Evolutionary conservation across 805 yeast species (phyloP).

Genomic region (Yarrowia alimentaria): DNA sequence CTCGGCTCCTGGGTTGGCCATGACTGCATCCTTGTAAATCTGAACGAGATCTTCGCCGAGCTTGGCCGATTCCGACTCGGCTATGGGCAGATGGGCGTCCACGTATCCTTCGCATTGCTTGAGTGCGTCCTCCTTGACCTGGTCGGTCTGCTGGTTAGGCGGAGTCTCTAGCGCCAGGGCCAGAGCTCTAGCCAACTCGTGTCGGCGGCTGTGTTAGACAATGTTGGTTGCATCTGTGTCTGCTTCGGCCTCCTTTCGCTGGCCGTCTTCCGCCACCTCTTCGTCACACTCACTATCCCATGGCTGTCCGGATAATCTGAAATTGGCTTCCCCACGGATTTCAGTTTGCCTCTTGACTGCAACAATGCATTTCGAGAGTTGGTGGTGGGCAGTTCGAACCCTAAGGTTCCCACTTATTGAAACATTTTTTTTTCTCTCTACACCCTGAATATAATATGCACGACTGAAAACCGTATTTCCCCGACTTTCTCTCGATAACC

Average conservation of each 20-base stretch:
- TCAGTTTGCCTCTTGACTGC: neutral
- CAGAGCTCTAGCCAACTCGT: constrained; percentile 20
- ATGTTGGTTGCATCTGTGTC: no score
- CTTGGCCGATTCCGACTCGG: constrained; percentile 33
- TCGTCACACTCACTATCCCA: constrained; percentile 18
- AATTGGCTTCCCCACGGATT: constrained; percentile 24
- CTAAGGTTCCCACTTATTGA: no score
- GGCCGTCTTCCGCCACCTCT: neutral
- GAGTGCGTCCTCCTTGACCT: neutral
- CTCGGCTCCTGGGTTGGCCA: constrained; percentile 31
- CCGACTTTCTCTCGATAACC: neutral
- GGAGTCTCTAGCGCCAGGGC: constrained; percentile 25
- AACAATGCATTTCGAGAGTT: no score
- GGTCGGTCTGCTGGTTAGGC: constrained; percentile 15
- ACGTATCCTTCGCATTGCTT: constrained; percentile 11
- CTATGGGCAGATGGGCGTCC: constrained; percentile 17
- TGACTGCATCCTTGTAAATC: constrained; percentile 33
- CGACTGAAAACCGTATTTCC: no score
- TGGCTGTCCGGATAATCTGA: neutral
- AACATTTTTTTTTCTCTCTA: no score
- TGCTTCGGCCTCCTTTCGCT: neutral
- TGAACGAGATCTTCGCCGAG: constrained; percentile 41
- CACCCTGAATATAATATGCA: no score
- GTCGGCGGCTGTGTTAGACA: constrained; percentile 17
- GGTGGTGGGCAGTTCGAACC: no score